Conservation (phyloP, 139 green algal species). For the Volvox africanus region DNA sequence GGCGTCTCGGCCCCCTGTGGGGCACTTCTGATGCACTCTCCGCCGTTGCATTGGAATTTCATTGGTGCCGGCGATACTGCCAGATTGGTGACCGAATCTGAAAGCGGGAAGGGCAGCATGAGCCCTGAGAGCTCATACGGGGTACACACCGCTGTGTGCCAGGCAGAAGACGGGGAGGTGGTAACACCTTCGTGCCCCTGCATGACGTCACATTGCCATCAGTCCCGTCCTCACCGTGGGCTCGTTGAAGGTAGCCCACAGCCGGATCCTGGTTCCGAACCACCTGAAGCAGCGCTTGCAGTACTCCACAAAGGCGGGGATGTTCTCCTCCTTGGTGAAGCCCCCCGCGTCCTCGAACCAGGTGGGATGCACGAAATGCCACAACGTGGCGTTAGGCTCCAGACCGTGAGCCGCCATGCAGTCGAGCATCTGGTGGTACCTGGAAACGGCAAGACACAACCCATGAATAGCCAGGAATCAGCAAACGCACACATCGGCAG, state of each 20-base stretch:
- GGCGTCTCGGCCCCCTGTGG: too few relatives aligned
- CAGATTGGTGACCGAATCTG: too few relatives aligned
- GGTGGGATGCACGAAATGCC: constrained; percentile 87
- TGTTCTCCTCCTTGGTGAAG: constrained; percentile 83
- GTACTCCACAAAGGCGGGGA: constrained; percentile 82
- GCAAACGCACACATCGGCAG: too few relatives aligned
- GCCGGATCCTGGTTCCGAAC: constrained; percentile 73
- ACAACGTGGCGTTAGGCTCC: constrained; percentile 83
- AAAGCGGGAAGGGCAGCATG: too few relatives aligned
- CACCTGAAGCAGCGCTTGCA: constrained; percentile 65
- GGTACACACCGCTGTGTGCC: too few relatives aligned
- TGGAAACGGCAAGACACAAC: constrained; percentile 33
- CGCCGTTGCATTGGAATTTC: too few relatives aligned
- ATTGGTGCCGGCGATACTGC: too few relatives aligned
- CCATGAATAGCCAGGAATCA: too few relatives aligned
- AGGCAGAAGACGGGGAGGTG: too few relatives aligned
- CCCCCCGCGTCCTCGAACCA: constrained; percentile 89
- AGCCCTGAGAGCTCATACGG: too few relatives aligned
- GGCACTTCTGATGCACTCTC: too few relatives aligned
- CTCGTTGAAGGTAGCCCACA: constrained; percentile 94
- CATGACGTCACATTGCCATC: not conserved
- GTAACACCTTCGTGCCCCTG: not conserved
- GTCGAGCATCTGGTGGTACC: constrained; percentile 74
- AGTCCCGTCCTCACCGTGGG: constrained; percentile 65
- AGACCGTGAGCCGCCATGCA: constrained; percentile 65